Evolutionary conservation across 306 rosid genomes (phyloP).

Genomic region (Malus sylvestris): DNA sequence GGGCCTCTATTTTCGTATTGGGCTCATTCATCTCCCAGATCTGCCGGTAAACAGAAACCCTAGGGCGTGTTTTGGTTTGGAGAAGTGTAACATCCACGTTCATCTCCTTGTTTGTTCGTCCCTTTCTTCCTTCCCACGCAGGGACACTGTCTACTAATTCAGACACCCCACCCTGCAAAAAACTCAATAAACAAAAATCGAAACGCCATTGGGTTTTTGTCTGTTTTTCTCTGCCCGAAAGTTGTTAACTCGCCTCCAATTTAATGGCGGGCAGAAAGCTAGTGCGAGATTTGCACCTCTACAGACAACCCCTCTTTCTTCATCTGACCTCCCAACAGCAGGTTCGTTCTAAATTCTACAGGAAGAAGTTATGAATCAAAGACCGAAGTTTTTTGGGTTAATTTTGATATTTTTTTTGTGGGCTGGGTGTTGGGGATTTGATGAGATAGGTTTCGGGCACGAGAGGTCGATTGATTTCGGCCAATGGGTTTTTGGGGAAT

Average conservation of each 20-base stretch:
- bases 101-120: neutral
- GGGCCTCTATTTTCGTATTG: neutral
- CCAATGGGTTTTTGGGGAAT: conserved; percentile 28
- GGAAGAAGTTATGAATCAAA: neutral
- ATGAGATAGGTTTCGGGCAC: conserved; percentile 32
- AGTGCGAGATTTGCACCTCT: conserved; percentile 62
- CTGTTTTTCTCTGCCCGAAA: neutral
- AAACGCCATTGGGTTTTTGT: neutral
- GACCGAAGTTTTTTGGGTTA: neutral
- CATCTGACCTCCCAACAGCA: conserved; percentile 32
- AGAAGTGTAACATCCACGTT: neutral
- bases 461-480: conserved; percentile 35
- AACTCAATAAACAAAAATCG: too few relatives aligned
- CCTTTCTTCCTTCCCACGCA: conserved; percentile 9
- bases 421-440: neutral
- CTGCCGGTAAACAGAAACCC: neutral
- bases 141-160: neutral
- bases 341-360: conserved; percentile 23
- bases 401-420: neutral
- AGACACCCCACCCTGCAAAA: neutral
- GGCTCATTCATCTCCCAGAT: neutral
- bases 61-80: neutral
- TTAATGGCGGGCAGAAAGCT: conserved; percentile 59
- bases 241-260: neutral
- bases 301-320: conserved; percentile 37